Base-by-base conservation (phyloP, 1,284 basidiomycete genomes). In the Cerioporus squamosus region DNA sequence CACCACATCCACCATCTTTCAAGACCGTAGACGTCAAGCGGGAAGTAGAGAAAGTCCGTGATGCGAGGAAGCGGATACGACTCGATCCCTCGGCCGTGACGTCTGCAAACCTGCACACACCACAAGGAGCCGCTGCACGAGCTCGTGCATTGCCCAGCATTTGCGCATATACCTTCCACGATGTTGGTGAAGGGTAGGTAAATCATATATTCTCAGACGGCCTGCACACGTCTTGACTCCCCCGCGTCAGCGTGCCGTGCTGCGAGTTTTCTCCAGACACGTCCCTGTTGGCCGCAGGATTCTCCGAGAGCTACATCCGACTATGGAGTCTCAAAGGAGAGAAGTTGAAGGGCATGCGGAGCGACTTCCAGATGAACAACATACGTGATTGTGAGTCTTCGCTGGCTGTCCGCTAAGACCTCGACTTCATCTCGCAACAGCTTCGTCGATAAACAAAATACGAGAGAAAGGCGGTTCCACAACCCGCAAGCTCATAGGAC, bases 261-360 rank as follows among this genome's bases (percentile, higher is more conserved):
- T 89, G 88, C 55, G 87, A 89, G 15, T 98, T 99, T 70, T 98
- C 97, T 17, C 84, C 85, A 49, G 97, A 99, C 74, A 90, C 90
- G 1, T 92, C 95, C 6, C 75, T 99, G n/a, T 88, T 99, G 85
- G 97, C 97, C 1, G 94, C 93, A 26, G 97, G 97, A 1, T 98
- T 98, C 69, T 85, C 94, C 38, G 97, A 99, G 75, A 98, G 96
- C 68, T 97, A 95, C 67, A 91, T 99, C 59, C 85, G 96, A 55
- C 67, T 99, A 57, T 99, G 97, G 97, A 97, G 87, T 71, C 76
- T 98, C 55, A 98, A 96, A 69, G 94, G 94, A 20, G 94, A 98
- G 72, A 93, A 91, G 68, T 76, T 99, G 50, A 87, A 83, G 67
- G 91, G 87, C 9, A 79, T 90, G 67, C 81, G 89, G 62, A 91